A percentile compares a stretch with the other conserved stretches of the same genome.
Conservation (phyloP, 805 yeast species). For the Scheffersomyces lignosus region DNA sequence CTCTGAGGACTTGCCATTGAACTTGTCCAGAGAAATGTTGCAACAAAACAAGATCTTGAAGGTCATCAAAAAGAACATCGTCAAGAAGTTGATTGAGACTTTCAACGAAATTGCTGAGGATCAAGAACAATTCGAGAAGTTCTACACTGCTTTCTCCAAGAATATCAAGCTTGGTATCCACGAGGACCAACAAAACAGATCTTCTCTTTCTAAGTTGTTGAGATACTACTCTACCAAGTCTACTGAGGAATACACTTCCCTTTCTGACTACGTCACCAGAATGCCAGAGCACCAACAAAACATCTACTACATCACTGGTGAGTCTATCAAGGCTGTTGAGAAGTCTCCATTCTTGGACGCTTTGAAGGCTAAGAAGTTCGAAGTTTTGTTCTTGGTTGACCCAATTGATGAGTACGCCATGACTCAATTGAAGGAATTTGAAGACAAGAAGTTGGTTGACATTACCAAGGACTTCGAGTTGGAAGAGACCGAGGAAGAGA, state of each 20-base stretch:
- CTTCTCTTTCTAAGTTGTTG: constrained; percentile 90
- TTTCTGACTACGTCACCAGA: constrained; percentile 96
- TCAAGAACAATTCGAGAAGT: constrained; percentile 96
- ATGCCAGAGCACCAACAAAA: constrained; percentile 99
- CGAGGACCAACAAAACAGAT: constrained; percentile 98
- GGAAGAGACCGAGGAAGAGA: constrained; percentile 98
- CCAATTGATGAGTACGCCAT: constrained; percentile 99
- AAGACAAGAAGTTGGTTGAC: constrained; percentile 98
- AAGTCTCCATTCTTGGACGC: constrained; percentile 99
- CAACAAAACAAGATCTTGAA: constrained; percentile 99
- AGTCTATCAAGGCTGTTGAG: constrained; percentile 94
- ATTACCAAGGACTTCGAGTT: constrained; percentile 98
- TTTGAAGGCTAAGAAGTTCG: constrained; percentile 96
- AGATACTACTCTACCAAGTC: constrained; percentile 98
- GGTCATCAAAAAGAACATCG: constrained; percentile 98
- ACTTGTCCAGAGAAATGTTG: constrained; percentile 99
- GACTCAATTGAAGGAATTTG: constrained; percentile 99
- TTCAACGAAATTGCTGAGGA: constrained; percentile 99
- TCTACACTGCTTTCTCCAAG: constrained; percentile 97
- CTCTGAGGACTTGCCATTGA: constrained; percentile 98
- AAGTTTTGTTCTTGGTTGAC: constrained; percentile 95
- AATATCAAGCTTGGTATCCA: constrained; percentile 98
- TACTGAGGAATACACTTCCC: constrained; percentile 88
- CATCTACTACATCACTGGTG: constrained; percentile 99
- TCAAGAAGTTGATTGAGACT: constrained; percentile 97